These are phyloP conservation scores for Fusarium acutatum DNA, from an alignment of 2,329 filamentous ascomycete species.

Conservation along the genomic window DNA sequence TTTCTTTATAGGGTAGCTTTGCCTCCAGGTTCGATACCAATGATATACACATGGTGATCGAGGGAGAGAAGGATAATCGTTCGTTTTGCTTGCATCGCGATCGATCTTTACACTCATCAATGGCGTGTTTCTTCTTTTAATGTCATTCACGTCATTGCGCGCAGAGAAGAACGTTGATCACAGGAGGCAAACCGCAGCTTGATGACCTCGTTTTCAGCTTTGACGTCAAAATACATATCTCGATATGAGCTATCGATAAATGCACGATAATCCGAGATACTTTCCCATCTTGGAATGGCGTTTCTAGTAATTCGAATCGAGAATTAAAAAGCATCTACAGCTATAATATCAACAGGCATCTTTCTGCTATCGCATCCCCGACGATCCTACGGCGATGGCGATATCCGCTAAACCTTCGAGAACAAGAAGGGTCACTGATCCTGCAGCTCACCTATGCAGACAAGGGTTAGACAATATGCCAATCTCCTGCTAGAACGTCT, in stretches of 20 bases:
- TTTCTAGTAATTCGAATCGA: accelerated
- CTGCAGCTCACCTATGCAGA: background rate
- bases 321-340: background rate
- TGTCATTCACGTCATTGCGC: background rate
- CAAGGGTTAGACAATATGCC: background rate
- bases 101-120: accelerated
- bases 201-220: background rate
- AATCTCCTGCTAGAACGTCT: background rate
- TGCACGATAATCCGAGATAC: accelerated
- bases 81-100: accelerated
- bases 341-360: background rate
- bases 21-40: background rate
- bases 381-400: background rate
- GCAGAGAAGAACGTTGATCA: background rate
- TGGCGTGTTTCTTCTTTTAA: accelerated
- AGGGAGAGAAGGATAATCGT: too few species aligned
- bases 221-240: background rate
- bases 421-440: background rate
- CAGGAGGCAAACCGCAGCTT: accelerated
- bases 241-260: too few species aligned
- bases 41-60: background rate
- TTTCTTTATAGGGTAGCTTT: background rate
- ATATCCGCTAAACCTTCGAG: background rate
- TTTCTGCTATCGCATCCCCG: background rate
- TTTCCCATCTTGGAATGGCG: background rate